Percentiles rank a stretch among this genome's conserved stretches.
These are phyloP conservation scores for Aegle marmelos DNA, from an alignment of 345 rosid genomes.

Conservation along the genomic window DNA sequence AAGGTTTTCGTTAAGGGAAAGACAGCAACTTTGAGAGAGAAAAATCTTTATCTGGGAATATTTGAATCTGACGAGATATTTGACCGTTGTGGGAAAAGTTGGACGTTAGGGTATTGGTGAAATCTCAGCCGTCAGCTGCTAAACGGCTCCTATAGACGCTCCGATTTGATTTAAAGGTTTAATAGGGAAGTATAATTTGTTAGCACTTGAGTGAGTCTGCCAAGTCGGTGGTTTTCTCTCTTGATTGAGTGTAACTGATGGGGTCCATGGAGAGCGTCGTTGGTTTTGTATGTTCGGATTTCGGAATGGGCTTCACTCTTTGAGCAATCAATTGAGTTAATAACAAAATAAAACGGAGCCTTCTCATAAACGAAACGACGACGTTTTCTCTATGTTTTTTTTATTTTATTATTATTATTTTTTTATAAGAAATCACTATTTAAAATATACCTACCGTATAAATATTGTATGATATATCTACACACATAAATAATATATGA, in stretches of 20 bases:
- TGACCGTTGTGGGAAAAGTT: slow-evolving; percentile 69
- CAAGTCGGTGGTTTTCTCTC: background rate
- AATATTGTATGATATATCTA: no score
- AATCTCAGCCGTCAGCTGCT: slow-evolving; percentile 41
- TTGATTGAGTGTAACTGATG: background rate
- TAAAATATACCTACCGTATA: no score
- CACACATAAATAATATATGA: no score
- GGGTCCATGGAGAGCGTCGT: slow-evolving; percentile 12
- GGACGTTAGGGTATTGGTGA: slow-evolving; percentile 48
- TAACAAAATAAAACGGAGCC: background rate
- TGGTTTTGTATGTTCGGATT: background rate
- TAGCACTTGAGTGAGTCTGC: background rate
- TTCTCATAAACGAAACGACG: background rate
- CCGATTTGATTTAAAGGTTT: slow-evolving; percentile 51
- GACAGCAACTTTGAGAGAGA: background rate
- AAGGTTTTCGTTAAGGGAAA: background rate
- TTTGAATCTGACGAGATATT: slow-evolving; percentile 25
- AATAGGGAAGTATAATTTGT: background rate
- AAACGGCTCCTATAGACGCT: slow-evolving; percentile 54
- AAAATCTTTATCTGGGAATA: background rate
- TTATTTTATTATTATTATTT: no score
- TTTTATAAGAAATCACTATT: no score
- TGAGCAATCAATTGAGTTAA: background rate
- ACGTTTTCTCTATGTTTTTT: background rate
- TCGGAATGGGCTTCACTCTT: background rate